Base-by-base conservation (phyloP, 192 early-diverging fungal genomes). In the Gaertneriomyces semiglobifer region DNA sequence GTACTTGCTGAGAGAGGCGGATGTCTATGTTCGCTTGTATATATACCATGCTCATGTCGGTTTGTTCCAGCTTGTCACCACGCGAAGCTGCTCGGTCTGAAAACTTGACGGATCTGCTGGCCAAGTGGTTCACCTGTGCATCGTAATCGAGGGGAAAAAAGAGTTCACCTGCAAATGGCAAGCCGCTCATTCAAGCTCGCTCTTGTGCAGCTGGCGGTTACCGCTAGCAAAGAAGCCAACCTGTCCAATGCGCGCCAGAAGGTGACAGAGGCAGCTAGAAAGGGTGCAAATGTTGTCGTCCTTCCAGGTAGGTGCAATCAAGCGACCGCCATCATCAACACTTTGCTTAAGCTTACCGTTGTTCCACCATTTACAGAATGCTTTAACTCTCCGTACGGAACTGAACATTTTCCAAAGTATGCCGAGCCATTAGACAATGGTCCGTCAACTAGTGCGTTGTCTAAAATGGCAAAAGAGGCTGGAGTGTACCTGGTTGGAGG, bases 301-400 rank as follows among this genome's bases (percentile, higher is more conserved):
- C 81, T 98, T 12, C 96, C 94, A 44, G 91, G 79, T 79, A n/a
- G 16, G 64, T 40, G 12, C 39, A 1, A 14, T 42, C 40, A 16
- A 63, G 62, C 16, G 18, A 10, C 71, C 16, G 41, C 39, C 6
- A 12, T 11, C 12, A 47, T 11, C 14, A 69, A 19, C 7, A 70
- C 33, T 42, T 12, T 54, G 19, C 38, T 43, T 11, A 2, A 57
- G 2, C 8, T 53, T 73, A 0, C 39, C 61, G 1, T 7, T 46
- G 12, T n/a, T 19, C 4, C 0, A 53, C 42, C 25, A 46, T 33
- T 8, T 19, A 70, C 84, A 87, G 96, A 99, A 83, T 96, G 94
- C 79, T 99, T 99, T 85, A 99, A 99, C 77, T 94, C 90, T 12
- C 95, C 94, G 7, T 99, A 99, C 77, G 96, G 96, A 3, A 94